Base-by-base conservation (phyloP, 2,329 filamentous ascomycete species). In the Leptodontidium sp. region DNA sequence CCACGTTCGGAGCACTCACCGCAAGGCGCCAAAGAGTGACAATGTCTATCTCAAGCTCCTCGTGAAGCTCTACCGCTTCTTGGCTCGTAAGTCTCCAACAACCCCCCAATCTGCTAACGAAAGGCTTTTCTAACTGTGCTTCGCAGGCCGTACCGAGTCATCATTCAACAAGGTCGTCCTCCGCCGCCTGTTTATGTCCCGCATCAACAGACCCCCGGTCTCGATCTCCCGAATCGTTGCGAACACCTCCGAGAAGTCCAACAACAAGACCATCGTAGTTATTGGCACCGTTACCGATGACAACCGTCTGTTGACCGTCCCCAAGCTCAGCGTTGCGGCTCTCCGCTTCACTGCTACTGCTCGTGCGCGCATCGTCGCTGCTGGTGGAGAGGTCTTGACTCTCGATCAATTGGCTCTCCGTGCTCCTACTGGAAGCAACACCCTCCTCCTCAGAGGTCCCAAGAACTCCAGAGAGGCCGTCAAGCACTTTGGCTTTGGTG, bases 151-250 rank as follows among this genome's bases (percentile, higher is more conserved):
- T 82, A 99, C 96, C 82, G 96, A 98, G 84, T 89, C 93, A 76
- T 89, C 89, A 86, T 99, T 99, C 93, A 99, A 99, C 92, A 97
- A 97, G 89, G 93, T 96, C 80, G 90, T 99, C 81, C 93, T 99
- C 80, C 94, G 95, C 83, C 93, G 96, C 81, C 92, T 99, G 72
- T 97, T 97, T 82, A 97, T 96, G 93, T 97, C 94, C 84, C 93
- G 94, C 85, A 97, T 97, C 86, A 98, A 98, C 92, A 92, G 94
- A 78, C 93, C 93, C 72, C 94, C 96, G 75, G 91, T 99, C 80
- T 98, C 94, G 71, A 88, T 99, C 80, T 98, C 94, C 77, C 93
- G 95, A 84, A 93, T 98, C 80, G 91, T 87, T 75, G 83, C 85
- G 81, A 92, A 92, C 84, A 84, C 88, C 80, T 88, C 91, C 79